Conservation (phyloP, 371 early-diverging fungal genomes). For the Choanephora cucurbitarum region DNA sequence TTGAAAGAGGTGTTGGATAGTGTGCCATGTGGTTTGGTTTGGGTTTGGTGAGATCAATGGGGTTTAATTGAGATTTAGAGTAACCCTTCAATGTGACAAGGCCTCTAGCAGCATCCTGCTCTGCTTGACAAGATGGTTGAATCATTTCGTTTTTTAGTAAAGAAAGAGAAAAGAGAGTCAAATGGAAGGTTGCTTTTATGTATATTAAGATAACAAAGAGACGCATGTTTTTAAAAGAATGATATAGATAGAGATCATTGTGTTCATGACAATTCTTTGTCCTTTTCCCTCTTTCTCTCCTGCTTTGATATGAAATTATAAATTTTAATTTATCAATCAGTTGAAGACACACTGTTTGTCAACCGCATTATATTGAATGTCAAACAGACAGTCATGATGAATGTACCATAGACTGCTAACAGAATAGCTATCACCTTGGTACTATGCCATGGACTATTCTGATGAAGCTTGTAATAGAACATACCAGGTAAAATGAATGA, state of each 20-base stretch:
- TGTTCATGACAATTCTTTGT: no score
- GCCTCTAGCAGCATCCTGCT: neutral
- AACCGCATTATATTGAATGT: conserved; percentile 48
- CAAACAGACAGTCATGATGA: conserved; percentile 67
- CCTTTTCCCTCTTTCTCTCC: neutral
- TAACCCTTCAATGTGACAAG: neutral
- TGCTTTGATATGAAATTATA: no score
- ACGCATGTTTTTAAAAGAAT: no score
- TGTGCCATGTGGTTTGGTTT: no score
- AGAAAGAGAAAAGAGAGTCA: neutral
- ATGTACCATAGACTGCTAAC: conserved; percentile 58
- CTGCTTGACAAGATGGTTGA: neutral
- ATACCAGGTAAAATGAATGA: conserved; percentile 97
- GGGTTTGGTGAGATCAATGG: no score
- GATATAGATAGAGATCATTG: no score
- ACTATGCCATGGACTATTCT: conserved; percentile 57
- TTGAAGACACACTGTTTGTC: neutral
- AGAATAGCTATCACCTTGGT: conserved; percentile 54
- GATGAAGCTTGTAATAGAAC: conserved; percentile 89
- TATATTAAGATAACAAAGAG: no score
- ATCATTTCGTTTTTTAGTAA: neutral
- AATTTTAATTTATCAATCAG: neutral
- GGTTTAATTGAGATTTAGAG: neutral
- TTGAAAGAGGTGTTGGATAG: no score
- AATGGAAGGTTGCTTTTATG: neutral